Base-by-base conservation (phyloP, 2,329 filamentous ascomycete species). In the Xylariomycetidae sp. region DNA sequence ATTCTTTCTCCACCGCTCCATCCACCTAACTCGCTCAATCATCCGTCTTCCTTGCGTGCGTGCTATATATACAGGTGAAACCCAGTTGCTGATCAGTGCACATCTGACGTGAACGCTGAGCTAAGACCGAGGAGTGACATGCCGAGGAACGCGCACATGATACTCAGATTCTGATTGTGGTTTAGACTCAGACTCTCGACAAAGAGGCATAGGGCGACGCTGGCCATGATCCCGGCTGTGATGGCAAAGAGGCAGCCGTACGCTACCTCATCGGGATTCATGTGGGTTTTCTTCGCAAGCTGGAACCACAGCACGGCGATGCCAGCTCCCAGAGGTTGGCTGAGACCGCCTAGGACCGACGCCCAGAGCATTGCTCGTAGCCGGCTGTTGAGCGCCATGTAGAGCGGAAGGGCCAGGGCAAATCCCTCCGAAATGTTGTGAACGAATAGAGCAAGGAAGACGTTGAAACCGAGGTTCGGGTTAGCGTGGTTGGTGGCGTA, bases 361-460 rank as follows among this genome's bases (percentile, higher is more conserved):
- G 85, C 82, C 80, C 87, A 94, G 38, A 85, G 62, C 66, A 97
- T 92, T 13, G 92, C 90, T 49, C 81, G 83, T 54, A 77, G 66
- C 28, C 88, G 82, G 38, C 81, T 90, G 41, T 82, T 76, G 19
- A 96, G 76, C 2, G 92, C 92, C 51, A 98, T 85, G 61, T 94
- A 98, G 0, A 98, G 70, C 0, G 92, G 92, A 1, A 98, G 66
- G 0, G 88, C 88, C 74, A 98, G 84, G 41, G 89, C 87, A 56
- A 97, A 97, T 2, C 92, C 92, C 64, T 98, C 92, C 17, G 88
- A 89, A 52, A 98, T 94, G 64, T 97, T 98, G 71, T 98, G 92
- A 38, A 98, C 90, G 56, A 95, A 95, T 6, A 98, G 74, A 1
- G 92, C 90, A 59, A 97, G 77, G 64, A 98, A 98, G 34, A 98